Evolutionary conservation across 352 stramenopile species (phyloP), one percentile per base, ranked within the genome.

Genomic region (Pythium guiyangense): DNA sequence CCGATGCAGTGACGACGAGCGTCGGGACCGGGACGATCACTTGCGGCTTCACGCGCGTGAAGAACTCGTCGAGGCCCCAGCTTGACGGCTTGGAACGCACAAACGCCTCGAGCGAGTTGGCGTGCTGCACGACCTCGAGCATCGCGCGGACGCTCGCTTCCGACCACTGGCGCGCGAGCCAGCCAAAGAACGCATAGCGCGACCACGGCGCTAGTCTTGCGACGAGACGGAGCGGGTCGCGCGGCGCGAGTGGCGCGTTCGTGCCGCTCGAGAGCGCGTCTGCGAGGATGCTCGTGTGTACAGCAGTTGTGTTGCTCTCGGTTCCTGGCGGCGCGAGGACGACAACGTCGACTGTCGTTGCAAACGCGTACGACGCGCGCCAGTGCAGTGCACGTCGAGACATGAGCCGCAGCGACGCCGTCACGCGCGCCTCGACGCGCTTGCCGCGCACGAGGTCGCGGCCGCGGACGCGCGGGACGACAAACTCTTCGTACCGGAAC

Each of bases 401-500:
- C 51, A 69, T 70, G 11, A 10, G 25, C 14, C 57, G 54, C n/a
- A 68, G 37, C 15, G 47, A 26, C 42, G 31, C n/a, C 4, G 37
- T 29, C 9, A 68, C 52, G 22, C 48, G 63, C 25, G 49, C 39
- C 2, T 31, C 43, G 29, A 72, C 15, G 3, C 29, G 37, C 18
- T 63, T 67, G 3, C 70, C 70, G 12, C 62, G 60, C 35, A 42
- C 49, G 0, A 77, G 44, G 2, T 71, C 64, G 3, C 54, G 27
- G 18, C 63, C 61, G 8, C 49, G 15, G 1, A 77, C 15, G 2
- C 43, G 51, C 10, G 71, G 69, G 3, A 80, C 60, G 11, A 70
- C 45, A 49, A 85, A 85, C 40, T 85, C 73, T 18, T 61, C 45
- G 18, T 63, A 57, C 4, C 60, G 55, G 60, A 79, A 77, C 75